These are phyloP conservation scores for Magnusiomyces suaveolens DNA, from an alignment of 1,139 yeast species.

Conservation along the genomic window DNA sequence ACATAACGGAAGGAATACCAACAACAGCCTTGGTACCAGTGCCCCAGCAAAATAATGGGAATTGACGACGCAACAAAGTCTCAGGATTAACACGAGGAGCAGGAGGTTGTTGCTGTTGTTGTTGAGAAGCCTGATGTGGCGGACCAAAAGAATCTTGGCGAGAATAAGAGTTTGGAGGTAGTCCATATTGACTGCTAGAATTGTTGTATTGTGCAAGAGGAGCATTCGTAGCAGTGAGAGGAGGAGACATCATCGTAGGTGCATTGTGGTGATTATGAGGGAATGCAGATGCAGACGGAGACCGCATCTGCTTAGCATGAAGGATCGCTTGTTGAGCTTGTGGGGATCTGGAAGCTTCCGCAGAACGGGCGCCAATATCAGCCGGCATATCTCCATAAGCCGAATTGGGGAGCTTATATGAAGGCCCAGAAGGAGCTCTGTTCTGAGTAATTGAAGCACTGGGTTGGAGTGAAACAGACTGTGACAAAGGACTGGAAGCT, in stretches of 20 bases:
- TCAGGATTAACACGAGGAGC: slow-evolving; percentile 26
- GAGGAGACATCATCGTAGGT: neutral
- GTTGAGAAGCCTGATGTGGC: neutral
- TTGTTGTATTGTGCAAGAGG: neutral
- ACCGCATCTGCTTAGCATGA: slow-evolving; percentile 11
- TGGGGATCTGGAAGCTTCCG: slow-evolving; percentile 13
- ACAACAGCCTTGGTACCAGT: slow-evolving; percentile 39
- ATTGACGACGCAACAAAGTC: slow-evolving; percentile 42
- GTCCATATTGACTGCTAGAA: neutral
- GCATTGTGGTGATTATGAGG: neutral
- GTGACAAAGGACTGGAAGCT: slow-evolving; percentile 1
- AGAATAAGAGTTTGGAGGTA: neutral
- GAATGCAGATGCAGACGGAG: slow-evolving; percentile 6
- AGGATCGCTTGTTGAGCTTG: slow-evolving; percentile 16
- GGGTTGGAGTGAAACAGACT: neutral
- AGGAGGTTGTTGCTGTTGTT: slow-evolving; percentile 3
- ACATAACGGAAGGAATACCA: slow-evolving; percentile 37
- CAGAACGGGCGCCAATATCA: slow-evolving; percentile 16
- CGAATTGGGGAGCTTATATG: neutral
- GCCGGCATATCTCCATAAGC: slow-evolving; percentile 21
- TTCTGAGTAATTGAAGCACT: neutral
- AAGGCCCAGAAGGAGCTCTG: neutral
- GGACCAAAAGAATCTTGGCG: neutral
- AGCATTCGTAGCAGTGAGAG: neutral
- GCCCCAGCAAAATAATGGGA: slow-evolving; percentile 73